Evolutionary conservation across 768 basidiomycete genomes (phyloP).

Genomic region (Daedaleopsis sinensis): DNA sequence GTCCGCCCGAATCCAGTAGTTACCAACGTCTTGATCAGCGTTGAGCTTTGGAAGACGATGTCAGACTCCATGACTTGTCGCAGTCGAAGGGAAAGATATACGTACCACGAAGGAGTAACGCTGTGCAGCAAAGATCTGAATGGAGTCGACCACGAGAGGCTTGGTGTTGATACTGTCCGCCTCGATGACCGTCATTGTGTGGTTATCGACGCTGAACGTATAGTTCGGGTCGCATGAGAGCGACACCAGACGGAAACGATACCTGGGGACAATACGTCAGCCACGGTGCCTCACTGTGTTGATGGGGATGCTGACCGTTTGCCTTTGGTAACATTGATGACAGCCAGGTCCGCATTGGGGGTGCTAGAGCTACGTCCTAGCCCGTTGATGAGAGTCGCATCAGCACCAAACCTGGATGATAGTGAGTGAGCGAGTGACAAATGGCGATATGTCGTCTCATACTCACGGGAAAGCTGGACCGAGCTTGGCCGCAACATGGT

Average conservation of each 20-base stretch:
- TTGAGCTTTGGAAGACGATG: conserved; percentile 12
- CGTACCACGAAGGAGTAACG: conserved; percentile 50
- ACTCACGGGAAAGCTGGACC: conserved; percentile 18
- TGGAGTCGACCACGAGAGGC: conserved; percentile 43
- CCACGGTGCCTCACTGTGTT: background rate
- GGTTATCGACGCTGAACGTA: conserved; percentile 49
- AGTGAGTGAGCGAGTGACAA: background rate
- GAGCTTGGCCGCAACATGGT: conserved; percentile 25
- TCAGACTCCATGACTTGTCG: background rate
- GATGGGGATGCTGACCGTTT: conserved; percentile 26
- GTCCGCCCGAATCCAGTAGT: conserved; percentile 62
- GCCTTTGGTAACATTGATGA: conserved; percentile 24
- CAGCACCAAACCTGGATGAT: conserved; percentile 24
- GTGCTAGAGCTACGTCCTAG: conserved; percentile 41
- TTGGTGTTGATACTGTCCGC: conserved; percentile 46
- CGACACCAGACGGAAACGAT: conserved; percentile 26
- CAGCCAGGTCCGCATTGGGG: conserved; percentile 36
- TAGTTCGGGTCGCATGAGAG: conserved; percentile 38
- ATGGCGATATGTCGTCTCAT: too few species aligned
- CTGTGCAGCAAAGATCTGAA: conserved; percentile 52
- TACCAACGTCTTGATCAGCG: conserved; percentile 47
- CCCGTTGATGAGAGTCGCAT: conserved; percentile 50
- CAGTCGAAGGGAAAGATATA: background rate
- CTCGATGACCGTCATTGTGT: conserved; percentile 52
- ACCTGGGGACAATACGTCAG: conserved; percentile 15